Evolutionary conservation across 164 flowering plant genomes (phyloP).

Genomic region (Cinnamomum micranthum): DNA sequence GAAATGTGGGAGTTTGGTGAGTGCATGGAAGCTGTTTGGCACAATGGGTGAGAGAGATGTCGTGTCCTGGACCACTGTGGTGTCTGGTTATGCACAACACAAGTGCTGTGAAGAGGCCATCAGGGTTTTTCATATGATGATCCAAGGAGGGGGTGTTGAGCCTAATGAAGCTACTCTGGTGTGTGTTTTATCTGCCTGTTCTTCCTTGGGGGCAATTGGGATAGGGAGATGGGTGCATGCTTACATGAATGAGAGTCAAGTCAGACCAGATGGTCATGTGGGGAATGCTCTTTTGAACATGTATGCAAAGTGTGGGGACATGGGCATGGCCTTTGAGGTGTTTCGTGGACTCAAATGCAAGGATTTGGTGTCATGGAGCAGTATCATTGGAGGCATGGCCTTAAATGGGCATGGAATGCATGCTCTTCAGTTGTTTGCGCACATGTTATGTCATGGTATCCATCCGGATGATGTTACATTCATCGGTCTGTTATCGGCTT

Average conservation of each 20-base stretch:
- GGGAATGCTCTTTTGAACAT: constrained; percentile 18
- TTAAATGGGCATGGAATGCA: constrained; percentile 20
- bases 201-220: constrained; percentile 20
- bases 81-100: constrained; percentile 12
- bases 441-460: constrained; percentile 14
- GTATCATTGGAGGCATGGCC: constrained; percentile 25
- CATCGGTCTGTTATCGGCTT: constrained; percentile 22
- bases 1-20: constrained; percentile 11
- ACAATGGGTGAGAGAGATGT: constrained; percentile 19
- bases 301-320: constrained; percentile 22
- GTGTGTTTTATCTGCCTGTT: constrained; percentile 18
- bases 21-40: constrained; percentile 19
- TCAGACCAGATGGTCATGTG: constrained; percentile 18
- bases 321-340: constrained; percentile 8
- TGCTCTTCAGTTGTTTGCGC: constrained; percentile 13
- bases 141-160: neutral
- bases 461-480: constrained; percentile 22
- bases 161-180: constrained; percentile 25
- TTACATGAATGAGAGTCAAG: constrained; percentile 13
- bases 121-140: constrained; percentile 12
- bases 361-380: constrained; percentile 19
- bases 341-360: constrained; percentile 6
- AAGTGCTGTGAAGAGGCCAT: constrained; percentile 2
- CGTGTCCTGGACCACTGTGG: constrained; percentile 23
- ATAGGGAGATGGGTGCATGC: constrained; percentile 23